A percentile compares a stretch with the other conserved stretches of the same genome.
Conservation (phyloP, 1,284 basidiomycete species). For the Testicularia cyperi region DNA sequence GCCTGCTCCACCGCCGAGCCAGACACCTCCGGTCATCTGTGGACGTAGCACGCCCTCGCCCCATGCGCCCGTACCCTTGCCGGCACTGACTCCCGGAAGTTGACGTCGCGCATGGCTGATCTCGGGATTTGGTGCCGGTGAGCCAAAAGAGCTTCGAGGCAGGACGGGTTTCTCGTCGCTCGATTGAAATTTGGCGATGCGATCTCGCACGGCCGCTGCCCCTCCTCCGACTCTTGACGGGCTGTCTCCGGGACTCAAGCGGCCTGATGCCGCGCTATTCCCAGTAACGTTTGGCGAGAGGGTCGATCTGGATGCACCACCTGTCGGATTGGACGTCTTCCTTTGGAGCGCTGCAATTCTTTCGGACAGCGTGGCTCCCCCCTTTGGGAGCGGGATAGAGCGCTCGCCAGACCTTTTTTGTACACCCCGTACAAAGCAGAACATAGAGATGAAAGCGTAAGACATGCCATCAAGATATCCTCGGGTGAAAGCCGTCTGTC, state of each 20-base stretch:
- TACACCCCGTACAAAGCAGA: too few relatives aligned
- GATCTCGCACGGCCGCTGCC: slow-evolving; percentile 39
- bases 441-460: too few relatives aligned
- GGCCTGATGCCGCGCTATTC: slow-evolving; percentile 9
- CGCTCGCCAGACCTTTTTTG: slow-evolving; percentile 20
- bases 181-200: slow-evolving; percentile 50
- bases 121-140: slow-evolving; percentile 47
- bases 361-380: slow-evolving; percentile 44
- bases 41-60: slow-evolving; percentile 48
- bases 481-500: too few relatives aligned
- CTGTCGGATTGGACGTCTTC: slow-evolving; percentile 33
- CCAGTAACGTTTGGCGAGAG: slow-evolving; percentile 15
- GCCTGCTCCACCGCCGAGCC: slow-evolving; percentile 40
- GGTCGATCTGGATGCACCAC: slow-evolving; percentile 12
- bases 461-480: too few relatives aligned
- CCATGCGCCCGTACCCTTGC: slow-evolving; percentile 42
- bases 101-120: slow-evolving; percentile 29
- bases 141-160: slow-evolving; percentile 50
- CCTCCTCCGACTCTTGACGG: slow-evolving; percentile 12
- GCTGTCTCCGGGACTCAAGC: slow-evolving; percentile 30
- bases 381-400: slow-evolving; percentile 24
- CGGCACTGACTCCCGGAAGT: slow-evolving; percentile 37
- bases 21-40: slow-evolving; percentile 52
- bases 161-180: slow-evolving; percentile 43
- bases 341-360: slow-evolving; percentile 51